Evolutionary conservation across 495 filamentous ascomycete species (phyloP), one percentile per base, ranked within the genome.

Genomic region (Penicillium nucicola): DNA sequence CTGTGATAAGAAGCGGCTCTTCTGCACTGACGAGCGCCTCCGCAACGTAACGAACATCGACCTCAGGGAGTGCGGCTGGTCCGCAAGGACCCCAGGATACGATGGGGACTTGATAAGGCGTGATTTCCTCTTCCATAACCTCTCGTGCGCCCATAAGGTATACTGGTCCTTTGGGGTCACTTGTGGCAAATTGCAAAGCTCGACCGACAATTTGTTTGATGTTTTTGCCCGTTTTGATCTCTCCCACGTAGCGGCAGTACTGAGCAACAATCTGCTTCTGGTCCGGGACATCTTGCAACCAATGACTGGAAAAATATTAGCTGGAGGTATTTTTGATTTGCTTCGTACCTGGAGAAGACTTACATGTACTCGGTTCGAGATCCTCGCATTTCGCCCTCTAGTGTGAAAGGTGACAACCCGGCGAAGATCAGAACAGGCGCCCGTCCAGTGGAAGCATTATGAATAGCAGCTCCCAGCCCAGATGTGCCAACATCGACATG

Each of bases 401-500:
- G 82, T 2, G 92, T 97, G 60, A 87, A 95, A 0, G 92, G 92
- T 2, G 84, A 89, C 5, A 97, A 72, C 9, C 92, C 92, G 1
- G 92, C 92, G 61, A 97, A 96, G 20, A 97, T 87, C 25, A 97
- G 67, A 11, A 97, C 84, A 0, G 92, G 92, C 1, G 89, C 86
- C 23, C 92, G 85, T 1, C 92, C 92, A 48, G 85, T 86, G 19
- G 82, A 86, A 3, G 92, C 86, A 58, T 97, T 97, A 72, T 97
- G 92, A 0, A 97, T 86, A 3, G 92, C 92, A 0, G 92, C 91
- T 19, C 85, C 92, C 2, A 91, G 77, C 12, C 90, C 92, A 68
- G 97, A 92, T 0, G 92, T 97, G 32, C 92, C 92, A 11, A 97
- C 92, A 63, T 97, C 92, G 46, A 97, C 92, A 66, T 97, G 92